These are phyloP conservation scores for Bruguiera gymnorhiza DNA, from an alignment of 345 rosid species.

Conservation along the genomic window DNA sequence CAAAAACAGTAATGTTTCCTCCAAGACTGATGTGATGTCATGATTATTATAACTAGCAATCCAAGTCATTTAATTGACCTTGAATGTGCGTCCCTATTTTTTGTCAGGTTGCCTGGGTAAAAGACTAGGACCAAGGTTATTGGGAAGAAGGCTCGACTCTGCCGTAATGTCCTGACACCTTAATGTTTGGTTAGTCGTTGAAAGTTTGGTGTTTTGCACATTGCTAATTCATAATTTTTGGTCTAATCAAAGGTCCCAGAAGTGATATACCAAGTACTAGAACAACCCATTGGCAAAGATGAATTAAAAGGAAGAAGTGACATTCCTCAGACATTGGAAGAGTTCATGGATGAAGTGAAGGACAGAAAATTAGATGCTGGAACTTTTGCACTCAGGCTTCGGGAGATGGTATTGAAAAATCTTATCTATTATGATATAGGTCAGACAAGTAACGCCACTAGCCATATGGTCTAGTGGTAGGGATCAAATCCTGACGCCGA, in stretches of 20 bases:
- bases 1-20: too few relatives aligned
- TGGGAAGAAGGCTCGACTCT: conserved; percentile 63
- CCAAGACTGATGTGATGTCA: too few relatives aligned
- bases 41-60: too few relatives aligned
- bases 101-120: conserved; percentile 50
- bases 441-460: too few relatives aligned
- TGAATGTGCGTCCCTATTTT: background rate
- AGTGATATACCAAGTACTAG: conserved; percentile 64
- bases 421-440: background rate
- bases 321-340: conserved; percentile 78
- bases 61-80: too few relatives aligned
- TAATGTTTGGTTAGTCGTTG: background rate
- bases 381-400: conserved; percentile 78
- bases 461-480: too few relatives aligned
- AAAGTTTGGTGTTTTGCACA: background rate
- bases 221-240: conserved; percentile 8
- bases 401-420: conserved; percentile 62
- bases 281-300: conserved; percentile 56
- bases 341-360: conserved; percentile 67
- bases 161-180: conserved; percentile 45
- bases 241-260: conserved; percentile 64
- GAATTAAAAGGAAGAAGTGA: conserved; percentile 67
- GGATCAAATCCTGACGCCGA: too few relatives aligned
- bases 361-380: conserved; percentile 58
- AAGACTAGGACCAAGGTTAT: conserved; percentile 63